Conservation (phyloP, 345 rosid species). For the Citrus unshiu region DNA sequence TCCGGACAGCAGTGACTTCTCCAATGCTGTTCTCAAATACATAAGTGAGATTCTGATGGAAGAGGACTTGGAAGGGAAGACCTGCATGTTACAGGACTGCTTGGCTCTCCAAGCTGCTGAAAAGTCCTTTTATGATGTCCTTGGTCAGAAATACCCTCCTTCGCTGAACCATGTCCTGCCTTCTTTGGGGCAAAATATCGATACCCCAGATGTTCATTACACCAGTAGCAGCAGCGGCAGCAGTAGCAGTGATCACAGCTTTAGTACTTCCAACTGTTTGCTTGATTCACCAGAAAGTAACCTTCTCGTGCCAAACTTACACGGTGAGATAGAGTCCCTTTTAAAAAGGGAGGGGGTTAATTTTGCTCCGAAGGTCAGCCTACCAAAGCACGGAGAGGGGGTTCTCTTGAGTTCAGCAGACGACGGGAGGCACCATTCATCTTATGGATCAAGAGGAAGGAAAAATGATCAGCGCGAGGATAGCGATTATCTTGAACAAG, state of each 20-base stretch:
- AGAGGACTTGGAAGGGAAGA: conserved; percentile 63
- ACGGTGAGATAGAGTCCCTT: conserved; percentile 4
- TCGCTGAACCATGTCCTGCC: conserved; percentile 5
- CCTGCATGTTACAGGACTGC: conserved; percentile 70
- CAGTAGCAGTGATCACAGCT: conserved; percentile 8
- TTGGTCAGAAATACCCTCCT: conserved; percentile 45
- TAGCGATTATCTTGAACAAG: conserved; percentile 30
- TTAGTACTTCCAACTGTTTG: not conserved
- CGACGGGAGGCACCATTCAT: conserved; percentile 12
- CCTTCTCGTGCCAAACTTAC: conserved; percentile 14
- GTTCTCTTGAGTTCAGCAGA: not conserved
- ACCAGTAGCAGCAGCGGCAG: conserved; percentile 10
- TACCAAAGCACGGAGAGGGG: not conserved
- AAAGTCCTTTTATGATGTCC: conserved; percentile 62
- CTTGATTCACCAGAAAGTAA: conserved; percentile 16
- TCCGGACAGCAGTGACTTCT: conserved; percentile 26
- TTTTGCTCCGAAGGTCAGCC: not conserved
- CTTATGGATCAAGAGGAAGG: conserved; percentile 25
- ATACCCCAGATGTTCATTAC: conserved; percentile 13
- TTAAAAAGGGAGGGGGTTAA: not conserved
- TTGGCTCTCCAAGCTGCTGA: conserved; percentile 86
- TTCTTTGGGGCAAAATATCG: not conserved
- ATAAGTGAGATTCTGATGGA: conserved; percentile 83
- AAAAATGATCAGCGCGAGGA: conserved; percentile 33
- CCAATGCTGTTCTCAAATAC: conserved; percentile 49